Evolutionary conservation across 2,329 filamentous ascomycete species (phyloP).

Genomic region (Nothopassalora personata): DNA sequence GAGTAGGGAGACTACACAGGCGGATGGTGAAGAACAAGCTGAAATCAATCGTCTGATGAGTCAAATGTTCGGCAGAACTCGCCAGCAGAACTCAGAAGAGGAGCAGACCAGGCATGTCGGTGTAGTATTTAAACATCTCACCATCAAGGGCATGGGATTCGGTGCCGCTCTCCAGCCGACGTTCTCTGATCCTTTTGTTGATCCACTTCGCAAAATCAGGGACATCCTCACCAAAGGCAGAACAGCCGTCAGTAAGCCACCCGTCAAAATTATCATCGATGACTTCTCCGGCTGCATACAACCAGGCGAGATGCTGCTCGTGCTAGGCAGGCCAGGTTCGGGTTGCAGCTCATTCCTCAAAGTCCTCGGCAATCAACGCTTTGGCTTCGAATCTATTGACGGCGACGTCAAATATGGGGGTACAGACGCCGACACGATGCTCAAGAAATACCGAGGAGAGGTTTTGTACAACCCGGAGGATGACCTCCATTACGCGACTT

Average conservation of each 20-base stretch:
- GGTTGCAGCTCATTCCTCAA: conserved; percentile 81
- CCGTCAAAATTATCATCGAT: conserved; percentile 59
- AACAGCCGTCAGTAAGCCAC: conserved; percentile 45
- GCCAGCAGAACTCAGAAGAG: conserved; percentile 62
- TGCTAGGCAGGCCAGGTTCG: conserved; percentile 61
- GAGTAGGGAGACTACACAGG: conserved; percentile 18
- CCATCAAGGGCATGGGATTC: conserved; percentile 55
- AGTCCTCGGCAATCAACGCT: conserved; percentile 37
- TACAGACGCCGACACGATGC: conserved; percentile 62
- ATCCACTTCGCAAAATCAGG: conserved; percentile 50
- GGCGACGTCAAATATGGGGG: conserved; percentile 1
- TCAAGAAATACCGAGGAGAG: conserved; percentile 70
- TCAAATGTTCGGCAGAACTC: conserved; percentile 62
- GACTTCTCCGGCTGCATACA: conserved; percentile 63
- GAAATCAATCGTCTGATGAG: conserved; percentile 61
- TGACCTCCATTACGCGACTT: conserved; percentile 71
- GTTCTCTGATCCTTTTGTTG: conserved; percentile 55
- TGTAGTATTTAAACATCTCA: conserved; percentile 60
- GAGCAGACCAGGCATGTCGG: conserved; percentile 64
- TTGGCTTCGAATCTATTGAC: conserved; percentile 7
- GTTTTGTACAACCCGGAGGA: conserved; percentile 81
- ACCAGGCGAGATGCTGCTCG: conserved; percentile 68
- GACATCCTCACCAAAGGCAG: conserved; percentile 46
- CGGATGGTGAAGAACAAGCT: conserved; percentile 39
- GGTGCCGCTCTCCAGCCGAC: conserved; percentile 59